Percentiles rank a stretch among this genome's conserved stretches.
Evolutionary conservation across 2,329 filamentous ascomycete genomes (phyloP).

Genomic region (Cladophialophora bantiana): DNA sequence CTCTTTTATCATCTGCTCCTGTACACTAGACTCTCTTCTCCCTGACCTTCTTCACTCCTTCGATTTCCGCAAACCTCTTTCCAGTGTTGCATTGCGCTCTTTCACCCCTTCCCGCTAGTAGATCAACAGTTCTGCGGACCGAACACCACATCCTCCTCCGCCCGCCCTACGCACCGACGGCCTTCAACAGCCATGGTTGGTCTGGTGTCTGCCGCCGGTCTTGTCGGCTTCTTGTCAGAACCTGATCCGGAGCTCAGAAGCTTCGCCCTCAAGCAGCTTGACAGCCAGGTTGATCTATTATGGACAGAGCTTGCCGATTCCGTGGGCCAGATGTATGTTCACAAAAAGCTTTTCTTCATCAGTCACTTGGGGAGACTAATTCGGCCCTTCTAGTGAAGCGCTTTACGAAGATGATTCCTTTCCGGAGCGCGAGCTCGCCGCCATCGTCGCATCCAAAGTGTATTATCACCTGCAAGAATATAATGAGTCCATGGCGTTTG

Average conservation of each 20-base stretch:
- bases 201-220: conserved; percentile 90
- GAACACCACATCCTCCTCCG: conserved; percentile 26
- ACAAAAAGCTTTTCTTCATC: conserved; percentile 16
- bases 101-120: conserved; percentile 13
- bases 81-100: conserved; percentile 17
- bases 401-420: conserved; percentile 97
- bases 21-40: conserved; percentile 38
- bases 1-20: conserved; percentile 26
- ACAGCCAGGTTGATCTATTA: conserved; percentile 94
- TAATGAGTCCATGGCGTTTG: conserved; percentile 99
- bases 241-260: conserved; percentile 93
- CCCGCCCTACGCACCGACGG: conserved; percentile 21
- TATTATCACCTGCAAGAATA: conserved; percentile 99
- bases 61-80: conserved; percentile 3
- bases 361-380: conserved; percentile 34
- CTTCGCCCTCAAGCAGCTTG: conserved; percentile 92
- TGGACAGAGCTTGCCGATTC: conserved; percentile 97
- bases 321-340: conserved; percentile 86
- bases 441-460: conserved; percentile 93
- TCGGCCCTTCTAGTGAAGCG: conserved; percentile 72
- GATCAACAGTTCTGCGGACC: conserved; percentile 10
- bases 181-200: conserved; percentile 72
- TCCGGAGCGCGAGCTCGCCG: conserved; percentile 90
- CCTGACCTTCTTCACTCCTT: conserved; percentile 21
- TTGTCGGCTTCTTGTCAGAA: conserved; percentile 93